A percentile compares a stretch with the other conserved stretches of the same genome.
Evolutionary conservation across 148 eudicot genomes (phyloP).

Genomic region (Fallopia convolvulus): DNA sequence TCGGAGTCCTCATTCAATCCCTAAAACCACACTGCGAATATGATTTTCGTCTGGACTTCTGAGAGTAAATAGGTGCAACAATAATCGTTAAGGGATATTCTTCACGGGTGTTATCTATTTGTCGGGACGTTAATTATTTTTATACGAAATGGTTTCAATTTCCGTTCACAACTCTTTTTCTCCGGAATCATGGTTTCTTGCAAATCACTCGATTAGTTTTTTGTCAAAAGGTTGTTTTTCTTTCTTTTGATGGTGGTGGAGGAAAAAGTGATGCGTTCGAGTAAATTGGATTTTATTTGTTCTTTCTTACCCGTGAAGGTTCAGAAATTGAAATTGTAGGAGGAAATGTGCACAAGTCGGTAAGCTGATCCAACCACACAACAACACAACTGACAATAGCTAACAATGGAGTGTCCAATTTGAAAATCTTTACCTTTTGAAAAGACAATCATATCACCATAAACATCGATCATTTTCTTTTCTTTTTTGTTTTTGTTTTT

Average conservation of each 20-base stretch:
- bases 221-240: neutral
- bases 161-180: neutral
- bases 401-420: neutral
- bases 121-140: neutral
- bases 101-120: conserved; percentile 3
- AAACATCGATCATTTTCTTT: too few relatives aligned
- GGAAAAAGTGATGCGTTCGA: neutral
- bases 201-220: neutral
- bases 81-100: neutral
- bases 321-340: neutral
- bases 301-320: neutral
- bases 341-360: neutral
- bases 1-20: neutral
- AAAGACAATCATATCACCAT: too few relatives aligned
- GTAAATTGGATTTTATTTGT: neutral
- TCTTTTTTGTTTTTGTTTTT: too few relatives aligned
- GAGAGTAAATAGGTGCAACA: neutral
- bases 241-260: neutral
- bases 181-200: neutral
- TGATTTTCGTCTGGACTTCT: neutral
- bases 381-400: neutral
- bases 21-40: neutral
- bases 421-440: neutral
- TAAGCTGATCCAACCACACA: neutral
- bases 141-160: neutral